Base-by-base conservation (phyloP, 1,284 basidiomycete species). In the Sutorius eximius region DNA sequence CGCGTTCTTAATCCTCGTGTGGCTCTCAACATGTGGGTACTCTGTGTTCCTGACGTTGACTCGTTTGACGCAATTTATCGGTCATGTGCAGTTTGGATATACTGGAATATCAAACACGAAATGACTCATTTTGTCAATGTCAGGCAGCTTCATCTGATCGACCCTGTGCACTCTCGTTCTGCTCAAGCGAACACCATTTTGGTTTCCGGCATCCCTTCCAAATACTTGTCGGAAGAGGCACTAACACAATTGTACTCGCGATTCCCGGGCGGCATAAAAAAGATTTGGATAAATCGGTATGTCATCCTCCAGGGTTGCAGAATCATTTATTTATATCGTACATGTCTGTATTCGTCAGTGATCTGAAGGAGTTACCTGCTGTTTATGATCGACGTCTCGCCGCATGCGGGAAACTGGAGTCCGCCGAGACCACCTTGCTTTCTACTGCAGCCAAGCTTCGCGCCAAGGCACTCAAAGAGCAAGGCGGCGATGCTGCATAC, bases 121-220 rank as follows among this genome's bases (percentile, higher is more conserved):
- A 91, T 95, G 86, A 68, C 72, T 18, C 85, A 91, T 64, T 97
- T 93, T 63, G 76, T 97, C 61, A 78, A 80, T 53, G 80, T 86
- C 16, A 92, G 96, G 33, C 95, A 98, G 69, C 79, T 85, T 49
- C 91, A 93, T 77, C 83, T 99, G 48, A 83, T 92, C 58, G 84
- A 86, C 56, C 79, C 81, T 11, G 73, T 75, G n/a, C 90, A 96
- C 67, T 77, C 89, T 0, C 75, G 79, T 37, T 82, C 85, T 7
- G 83, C 90, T 0, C 91, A 95, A 73, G 90, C 95, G 2, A 89
- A 87, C 61, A 97, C 95, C 3, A 80, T 99, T 18, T 84, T 95
- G 45, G 79, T 98, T 59, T 93, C 93, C 15, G 93, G 93, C 44
- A 85, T 99, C 8, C 94, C 95, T n/a, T 73, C 82, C 43, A 82